Evolutionary conservation across 768 basidiomycete genomes (phyloP).

Genomic region (Coprinellus micaceus): DNA sequence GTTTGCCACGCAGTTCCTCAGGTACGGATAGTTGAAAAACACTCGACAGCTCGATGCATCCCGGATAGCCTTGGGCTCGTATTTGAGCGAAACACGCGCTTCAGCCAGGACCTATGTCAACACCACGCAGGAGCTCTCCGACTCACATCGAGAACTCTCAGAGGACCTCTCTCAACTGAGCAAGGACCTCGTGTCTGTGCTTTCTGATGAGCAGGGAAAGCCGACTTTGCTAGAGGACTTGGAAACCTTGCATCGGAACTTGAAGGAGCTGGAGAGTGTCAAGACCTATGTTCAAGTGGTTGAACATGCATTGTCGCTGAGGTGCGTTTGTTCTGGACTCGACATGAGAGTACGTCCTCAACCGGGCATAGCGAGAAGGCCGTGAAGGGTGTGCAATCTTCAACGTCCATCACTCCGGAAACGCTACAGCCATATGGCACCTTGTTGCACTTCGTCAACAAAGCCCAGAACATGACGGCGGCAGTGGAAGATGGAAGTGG

Average conservation of each 20-base stretch:
- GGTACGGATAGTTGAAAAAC: conserved; percentile 11
- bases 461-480: conserved; percentile 43
- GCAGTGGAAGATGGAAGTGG: conserved; percentile 43
- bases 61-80: conserved; percentile 42
- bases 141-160: conserved; percentile 70
- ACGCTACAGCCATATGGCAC: conserved; percentile 55
- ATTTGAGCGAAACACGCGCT: conserved; percentile 43
- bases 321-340: conserved; percentile 43
- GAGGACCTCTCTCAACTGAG: conserved; percentile 75
- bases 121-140: conserved; percentile 68
- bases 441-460: conserved; percentile 58
- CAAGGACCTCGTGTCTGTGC: conserved; percentile 56
- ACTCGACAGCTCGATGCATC: conserved; percentile 58
- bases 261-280: conserved; percentile 75
- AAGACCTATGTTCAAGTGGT: conserved; percentile 74
- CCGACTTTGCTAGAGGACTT: conserved; percentile 79
- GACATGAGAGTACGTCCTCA: conserved; percentile 6
- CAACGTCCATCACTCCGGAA: conserved; percentile 35
- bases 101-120: conserved; percentile 48
- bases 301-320: conserved; percentile 64
- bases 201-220: conserved; percentile 42
- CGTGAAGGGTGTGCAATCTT: conserved; percentile 46
- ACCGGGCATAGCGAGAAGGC: conserved; percentile 50
- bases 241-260: conserved; percentile 69
- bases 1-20: conserved; percentile 33